Evolutionary conservation across 208 protist species (phyloP), one percentile per base, ranked within the genome.

Genomic region (Trichomonas gallinae): DNA sequence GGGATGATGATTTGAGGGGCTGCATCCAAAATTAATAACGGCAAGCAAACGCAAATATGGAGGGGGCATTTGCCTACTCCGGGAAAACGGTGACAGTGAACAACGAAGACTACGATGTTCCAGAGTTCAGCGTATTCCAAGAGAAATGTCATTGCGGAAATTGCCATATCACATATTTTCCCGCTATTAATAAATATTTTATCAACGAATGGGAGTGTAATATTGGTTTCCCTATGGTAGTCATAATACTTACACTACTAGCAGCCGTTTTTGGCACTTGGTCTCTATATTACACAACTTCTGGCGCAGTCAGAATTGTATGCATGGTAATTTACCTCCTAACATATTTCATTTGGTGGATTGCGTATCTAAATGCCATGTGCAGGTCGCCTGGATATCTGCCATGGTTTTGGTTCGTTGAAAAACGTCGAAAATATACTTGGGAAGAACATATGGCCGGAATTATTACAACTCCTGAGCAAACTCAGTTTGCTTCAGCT

Each of bases 171-270:
- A 44, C 44, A 49, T 93, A 93, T 51, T 93, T 93, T 51, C 87
- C 87, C 17, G 44, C 4, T 36, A 58, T 93, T 38, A 48, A 93
- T 49, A 42, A 44, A 34, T 93, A 93, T 93, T 93, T 93, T 51
- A 36, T 42, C 31, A 93, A 93, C 31, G 40, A 93, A 51, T 93
- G 87, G 87, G 87, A 93, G 45, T 93, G 87, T 51, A 93, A 93
- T 38, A 8, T 51, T 0, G 13, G 0, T 34, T 51, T 38, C 51
- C 87, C 87, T 34, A 34, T 93, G 42, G 4, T 51, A 58, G 87
- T 93, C 3, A 42, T 51, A 38, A 8, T 51, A 17, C 44, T 93
- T 38, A 44, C 44, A n/a, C 13, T 26, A 6, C 3, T 48, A 9
- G 11, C 87, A 48, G 42, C 8, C 15, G 87, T 38, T 40, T 51